phyloP scores from a whole-genome alignment of 768 basidiomycete genomes.

The Galerina sulciceps region DNA sequence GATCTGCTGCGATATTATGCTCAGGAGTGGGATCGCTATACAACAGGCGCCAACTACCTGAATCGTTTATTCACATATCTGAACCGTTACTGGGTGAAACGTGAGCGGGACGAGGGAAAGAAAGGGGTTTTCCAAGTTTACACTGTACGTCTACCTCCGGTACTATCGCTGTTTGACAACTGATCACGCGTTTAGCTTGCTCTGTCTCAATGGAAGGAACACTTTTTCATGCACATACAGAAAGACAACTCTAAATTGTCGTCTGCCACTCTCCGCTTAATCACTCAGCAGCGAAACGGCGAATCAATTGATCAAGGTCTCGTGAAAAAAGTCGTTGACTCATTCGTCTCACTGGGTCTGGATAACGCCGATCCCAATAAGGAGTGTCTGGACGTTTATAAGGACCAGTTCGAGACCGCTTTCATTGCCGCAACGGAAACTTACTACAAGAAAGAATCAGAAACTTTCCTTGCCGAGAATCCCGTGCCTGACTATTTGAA shows the following conservation, averaged over 20 bases:
- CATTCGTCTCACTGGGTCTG: conserved; percentile 94
- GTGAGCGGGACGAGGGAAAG: conserved; percentile 97
- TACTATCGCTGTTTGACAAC: not conserved
- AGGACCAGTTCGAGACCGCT: conserved; percentile 86
- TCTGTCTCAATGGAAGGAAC: conserved; percentile 92
- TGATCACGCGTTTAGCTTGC: conserved; percentile 63
- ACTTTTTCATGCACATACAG: conserved; percentile 89
- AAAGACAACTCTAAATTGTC: conserved; percentile 82
- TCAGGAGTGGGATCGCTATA: conserved; percentile 94
- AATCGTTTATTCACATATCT: conserved; percentile 97
- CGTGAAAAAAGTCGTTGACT: conserved; percentile 97
- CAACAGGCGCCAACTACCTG: conserved; percentile 95
- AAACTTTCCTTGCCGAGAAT: conserved; percentile 90
- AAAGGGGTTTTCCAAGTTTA: conserved; percentile 96
- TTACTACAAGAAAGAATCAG: conserved; percentile 94
- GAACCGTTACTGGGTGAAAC: conserved; percentile 99
- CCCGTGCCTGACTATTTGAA: conserved; percentile 95
- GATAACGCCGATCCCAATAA: conserved; percentile 93
- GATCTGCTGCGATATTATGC: conserved; percentile 94
- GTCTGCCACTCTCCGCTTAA: conserved; percentile 83
- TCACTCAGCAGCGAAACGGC: conserved; percentile 93
- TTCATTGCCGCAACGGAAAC: conserved; percentile 90
- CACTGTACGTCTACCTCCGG: conserved; percentile 62
- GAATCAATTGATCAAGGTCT: conserved; percentile 94
- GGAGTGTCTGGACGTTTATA: conserved; percentile 94